These are phyloP conservation scores for Skeletonema potamos DNA, from an alignment of 108 stramenopile species.

Conservation along the genomic window DNA sequence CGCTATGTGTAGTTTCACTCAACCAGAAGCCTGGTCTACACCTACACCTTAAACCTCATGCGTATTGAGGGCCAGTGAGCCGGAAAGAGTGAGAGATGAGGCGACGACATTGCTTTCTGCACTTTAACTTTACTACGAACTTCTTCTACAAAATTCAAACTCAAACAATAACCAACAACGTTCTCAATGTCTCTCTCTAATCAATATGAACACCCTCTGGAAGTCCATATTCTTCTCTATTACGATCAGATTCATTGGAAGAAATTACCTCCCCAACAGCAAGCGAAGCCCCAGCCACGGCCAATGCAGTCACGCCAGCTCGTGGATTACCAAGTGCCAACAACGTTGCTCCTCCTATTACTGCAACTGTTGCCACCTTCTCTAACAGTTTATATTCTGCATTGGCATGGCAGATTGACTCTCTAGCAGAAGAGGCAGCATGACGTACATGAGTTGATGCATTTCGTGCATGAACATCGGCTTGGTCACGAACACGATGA, in stretches of 20 bases:
- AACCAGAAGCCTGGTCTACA: no score
- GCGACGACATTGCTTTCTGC: no score
- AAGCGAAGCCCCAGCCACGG: conserved; percentile 43
- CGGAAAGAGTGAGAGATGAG: no score
- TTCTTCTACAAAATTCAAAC: no score
- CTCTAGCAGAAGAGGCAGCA: conserved; percentile 7
- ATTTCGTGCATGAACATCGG: conserved; percentile 17
- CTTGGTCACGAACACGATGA: conserved; percentile 17
- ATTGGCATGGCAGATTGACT: conserved; percentile 25
- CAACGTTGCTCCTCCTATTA: conserved; percentile 34
- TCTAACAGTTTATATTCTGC: conserved; percentile 31
- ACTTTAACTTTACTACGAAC: not conserved
- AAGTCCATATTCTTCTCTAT: conserved; percentile 10
- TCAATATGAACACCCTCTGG: conserved; percentile 30
- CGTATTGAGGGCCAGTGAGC: no score
- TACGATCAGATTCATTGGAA: not conserved
- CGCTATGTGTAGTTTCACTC: no score
- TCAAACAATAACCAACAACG: not conserved
- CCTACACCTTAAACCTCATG: no score
- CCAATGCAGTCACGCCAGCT: conserved; percentile 20
- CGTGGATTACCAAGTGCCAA: conserved; percentile 36
- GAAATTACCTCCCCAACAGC: conserved; percentile 32
- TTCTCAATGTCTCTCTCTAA: not conserved
- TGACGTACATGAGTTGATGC: not conserved
- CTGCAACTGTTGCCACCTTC: conserved; percentile 41